Conservation (phyloP, 2,329 filamentous ascomycete species). For the Aspergillus flavus region DNA sequence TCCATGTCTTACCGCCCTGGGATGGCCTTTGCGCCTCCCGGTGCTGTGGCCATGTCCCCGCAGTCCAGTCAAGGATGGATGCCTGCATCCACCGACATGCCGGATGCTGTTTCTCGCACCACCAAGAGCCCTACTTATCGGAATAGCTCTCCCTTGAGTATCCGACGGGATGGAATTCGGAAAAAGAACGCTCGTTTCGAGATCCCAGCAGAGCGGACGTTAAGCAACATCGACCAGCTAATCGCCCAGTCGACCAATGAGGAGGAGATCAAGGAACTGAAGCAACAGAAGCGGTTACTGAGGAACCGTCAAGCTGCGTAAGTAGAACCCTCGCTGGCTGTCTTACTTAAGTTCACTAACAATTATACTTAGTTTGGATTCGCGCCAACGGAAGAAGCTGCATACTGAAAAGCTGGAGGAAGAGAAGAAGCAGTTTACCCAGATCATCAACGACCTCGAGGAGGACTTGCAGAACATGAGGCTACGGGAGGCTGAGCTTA, state of each 20-base stretch:
- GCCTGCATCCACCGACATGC: slow-evolving; percentile 49
- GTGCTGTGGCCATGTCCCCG: slow-evolving; percentile 61
- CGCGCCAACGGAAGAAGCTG: slow-evolving; percentile 95
- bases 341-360: not conserved
- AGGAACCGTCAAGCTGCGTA: slow-evolving; percentile 97
- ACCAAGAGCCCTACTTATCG: slow-evolving; percentile 68
- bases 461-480: slow-evolving; percentile 72
- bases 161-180: slow-evolving; percentile 82
- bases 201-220: slow-evolving; percentile 89
- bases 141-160: slow-evolving; percentile 71
- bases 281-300: slow-evolving; percentile 94
- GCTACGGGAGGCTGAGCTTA: slow-evolving; percentile 56
- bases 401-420: slow-evolving; percentile 96
- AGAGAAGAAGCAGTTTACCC: slow-evolving; percentile 90
- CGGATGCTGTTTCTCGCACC: slow-evolving; percentile 56
- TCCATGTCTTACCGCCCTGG: slow-evolving; percentile 49
- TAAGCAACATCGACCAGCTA: slow-evolving; percentile 91
- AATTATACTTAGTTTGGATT: slow-evolving; percentile 74
- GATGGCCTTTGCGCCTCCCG: slow-evolving; percentile 52
- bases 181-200: slow-evolving; percentile 99
- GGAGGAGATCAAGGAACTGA: slow-evolving; percentile 94
- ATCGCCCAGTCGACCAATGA: slow-evolving; percentile 82
- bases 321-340: slow-evolving; percentile 43
- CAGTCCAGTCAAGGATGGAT: slow-evolving; percentile 63
- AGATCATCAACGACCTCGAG: slow-evolving; percentile 75